A percentile compares a stretch with the other conserved stretches of the same genome.
Conservation (phyloP, 1,139 yeast genomes). For the Suhomyces choctaworum region DNA sequence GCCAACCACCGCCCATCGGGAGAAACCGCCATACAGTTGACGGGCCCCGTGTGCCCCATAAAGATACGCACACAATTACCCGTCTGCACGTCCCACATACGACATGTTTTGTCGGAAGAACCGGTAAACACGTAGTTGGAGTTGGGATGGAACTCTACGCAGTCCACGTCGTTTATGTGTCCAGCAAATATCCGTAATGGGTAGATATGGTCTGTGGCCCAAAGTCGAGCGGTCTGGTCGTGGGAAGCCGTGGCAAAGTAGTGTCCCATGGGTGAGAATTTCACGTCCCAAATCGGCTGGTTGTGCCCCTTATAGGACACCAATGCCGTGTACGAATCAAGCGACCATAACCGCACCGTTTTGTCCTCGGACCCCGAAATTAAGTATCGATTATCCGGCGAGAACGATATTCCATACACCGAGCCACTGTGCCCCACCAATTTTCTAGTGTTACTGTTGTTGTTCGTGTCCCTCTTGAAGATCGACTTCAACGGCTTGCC, state of each 20-base stretch:
- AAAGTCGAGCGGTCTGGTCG: constrained; percentile 94
- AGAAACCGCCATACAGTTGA: constrained; percentile 81
- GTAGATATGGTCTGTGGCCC: constrained; percentile 98
- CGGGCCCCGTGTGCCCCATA: constrained; percentile 89
- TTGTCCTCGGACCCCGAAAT: constrained; percentile 88
- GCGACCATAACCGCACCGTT: constrained; percentile 90
- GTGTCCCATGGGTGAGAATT: constrained; percentile 92
- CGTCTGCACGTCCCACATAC: constrained; percentile 96
- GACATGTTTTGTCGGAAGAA: constrained; percentile 88
- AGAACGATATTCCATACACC: constrained; percentile 84
- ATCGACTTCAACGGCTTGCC: constrained; percentile 78
- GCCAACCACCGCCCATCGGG: constrained; percentile 98
- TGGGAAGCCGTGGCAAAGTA: constrained; percentile 97
- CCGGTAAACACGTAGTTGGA: constrained; percentile 94
- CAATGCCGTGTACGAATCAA: constrained; percentile 84
- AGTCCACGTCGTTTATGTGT: constrained; percentile 93
- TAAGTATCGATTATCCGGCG: constrained; percentile 84
- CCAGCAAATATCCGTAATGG: constrained; percentile 97
- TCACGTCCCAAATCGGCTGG: constrained; percentile 97
- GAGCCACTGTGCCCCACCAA: constrained; percentile 94
- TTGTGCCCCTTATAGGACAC: constrained; percentile 96
- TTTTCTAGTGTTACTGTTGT: constrained; percentile 54
- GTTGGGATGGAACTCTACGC: constrained; percentile 94
- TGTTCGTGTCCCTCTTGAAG: constrained; percentile 58
- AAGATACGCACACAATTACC: constrained; percentile 94